Evolutionary conservation across 352 stramenopile genomes (phyloP).

Genomic region (Plasmopara viticola): DNA sequence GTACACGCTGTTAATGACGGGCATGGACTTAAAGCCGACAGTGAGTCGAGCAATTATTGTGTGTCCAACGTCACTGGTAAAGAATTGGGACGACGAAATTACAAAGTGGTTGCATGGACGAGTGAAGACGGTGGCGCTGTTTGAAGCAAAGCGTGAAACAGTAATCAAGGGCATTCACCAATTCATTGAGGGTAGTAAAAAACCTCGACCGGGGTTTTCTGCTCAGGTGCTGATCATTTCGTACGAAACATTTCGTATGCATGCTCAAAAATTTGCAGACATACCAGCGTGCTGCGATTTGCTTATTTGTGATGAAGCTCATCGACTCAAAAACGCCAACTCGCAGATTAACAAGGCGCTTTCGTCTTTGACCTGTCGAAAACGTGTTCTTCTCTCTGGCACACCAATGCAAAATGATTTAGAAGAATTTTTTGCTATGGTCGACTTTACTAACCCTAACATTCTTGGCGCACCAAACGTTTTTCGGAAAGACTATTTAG

Average conservation of each 20-base stretch:
- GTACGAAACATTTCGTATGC: slow-evolving; percentile 92
- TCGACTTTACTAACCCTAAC: slow-evolving; percentile 84
- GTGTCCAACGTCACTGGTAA: slow-evolving; percentile 81
- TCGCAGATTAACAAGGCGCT: slow-evolving; percentile 89
- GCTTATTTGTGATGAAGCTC: slow-evolving; percentile 97
- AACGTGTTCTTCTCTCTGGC: slow-evolving; percentile 93
- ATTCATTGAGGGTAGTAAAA: slow-evolving; percentile 80
- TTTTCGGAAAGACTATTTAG: slow-evolving; percentile 91
- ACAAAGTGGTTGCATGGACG: slow-evolving; percentile 82
- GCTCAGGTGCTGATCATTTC: slow-evolving; percentile 83
- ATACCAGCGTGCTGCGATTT: slow-evolving; percentile 89
- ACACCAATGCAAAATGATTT: slow-evolving; percentile 99
- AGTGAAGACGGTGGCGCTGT: slow-evolving; percentile 79
- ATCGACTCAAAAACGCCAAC: slow-evolving; percentile 97
- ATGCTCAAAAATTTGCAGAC: slow-evolving; percentile 87
- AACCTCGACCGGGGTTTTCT: slow-evolving; percentile 38
- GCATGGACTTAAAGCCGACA: slow-evolving; percentile 59
- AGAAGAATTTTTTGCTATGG: slow-evolving; percentile 98
- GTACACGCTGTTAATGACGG: slow-evolving; percentile 75
- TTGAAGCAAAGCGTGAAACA: slow-evolving; percentile 70
- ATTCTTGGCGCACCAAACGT: slow-evolving; percentile 79
- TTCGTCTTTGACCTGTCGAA: slow-evolving; percentile 78
- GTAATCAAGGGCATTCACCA: slow-evolving; percentile 80
- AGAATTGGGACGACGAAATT: slow-evolving; percentile 89
- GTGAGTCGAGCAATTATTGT: slow-evolving; percentile 74